Percentiles rank a stretch among this genome's conserved stretches.
phyloP scores from a whole-genome alignment of 768 basidiomycete species.

The Russula griseocarnosa region DNA sequence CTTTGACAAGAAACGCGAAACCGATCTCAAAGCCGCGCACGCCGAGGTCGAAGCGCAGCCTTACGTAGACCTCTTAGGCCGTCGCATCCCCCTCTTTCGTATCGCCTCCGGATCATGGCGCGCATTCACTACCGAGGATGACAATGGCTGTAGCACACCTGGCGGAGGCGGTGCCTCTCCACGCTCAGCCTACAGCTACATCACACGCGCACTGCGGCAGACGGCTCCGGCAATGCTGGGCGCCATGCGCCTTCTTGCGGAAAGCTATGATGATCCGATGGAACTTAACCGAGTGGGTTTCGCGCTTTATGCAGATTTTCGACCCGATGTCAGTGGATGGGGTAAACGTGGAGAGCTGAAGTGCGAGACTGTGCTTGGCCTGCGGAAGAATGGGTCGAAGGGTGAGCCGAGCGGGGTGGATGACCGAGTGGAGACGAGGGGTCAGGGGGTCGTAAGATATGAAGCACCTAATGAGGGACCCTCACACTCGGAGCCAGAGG shows the following conservation, averaged over 20 bases:
- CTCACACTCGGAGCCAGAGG: background rate
- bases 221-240: conserved; percentile 76
- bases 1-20: conserved; percentile 52
- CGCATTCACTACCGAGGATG: conserved; percentile 57
- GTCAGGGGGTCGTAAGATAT: conserved; percentile 7
- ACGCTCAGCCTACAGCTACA: conserved; percentile 75
- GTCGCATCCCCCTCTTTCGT: conserved; percentile 77
- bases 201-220: conserved; percentile 74
- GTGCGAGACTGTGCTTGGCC: conserved; percentile 61
- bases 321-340: conserved; percentile 80
- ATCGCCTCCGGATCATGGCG: conserved; percentile 69
- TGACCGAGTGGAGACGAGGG: background rate
- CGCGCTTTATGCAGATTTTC: conserved; percentile 80
- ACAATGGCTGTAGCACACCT: conserved; percentile 4
- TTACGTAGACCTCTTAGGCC: conserved; percentile 82
- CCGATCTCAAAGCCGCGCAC: conserved; percentile 50
- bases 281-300: conserved; percentile 69
- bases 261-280: conserved; percentile 47
- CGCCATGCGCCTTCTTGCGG: conserved; percentile 63
- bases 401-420: background rate
- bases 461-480: background rate
- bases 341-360: conserved; percentile 74
- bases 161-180: conserved; percentile 54
- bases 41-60: conserved; percentile 65
- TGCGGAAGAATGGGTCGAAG: conserved; percentile 37